These are phyloP conservation scores for Pleurotus pulmonarius DNA, from an alignment of 768 basidiomycete genomes.

Conservation along the genomic window DNA sequence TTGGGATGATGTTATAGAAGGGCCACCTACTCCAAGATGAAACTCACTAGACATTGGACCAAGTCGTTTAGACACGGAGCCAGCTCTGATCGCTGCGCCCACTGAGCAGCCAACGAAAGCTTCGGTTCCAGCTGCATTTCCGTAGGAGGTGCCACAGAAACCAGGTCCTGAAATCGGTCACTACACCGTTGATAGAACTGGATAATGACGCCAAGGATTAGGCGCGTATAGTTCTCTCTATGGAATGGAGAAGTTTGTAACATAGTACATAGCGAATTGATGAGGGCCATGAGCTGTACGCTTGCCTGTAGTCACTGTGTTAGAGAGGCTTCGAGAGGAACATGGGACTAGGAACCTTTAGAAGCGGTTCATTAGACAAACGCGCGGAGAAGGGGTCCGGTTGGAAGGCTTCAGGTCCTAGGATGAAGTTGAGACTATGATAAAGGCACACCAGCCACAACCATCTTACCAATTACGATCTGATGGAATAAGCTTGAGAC, in stretches of 20 bases:
- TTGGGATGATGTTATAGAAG: constrained; percentile 27
- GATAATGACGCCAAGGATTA: constrained; percentile 90
- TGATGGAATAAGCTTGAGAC: constrained; percentile 85
- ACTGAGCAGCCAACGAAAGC: constrained; percentile 63
- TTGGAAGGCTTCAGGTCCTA: constrained; percentile 85
- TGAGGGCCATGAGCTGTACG: constrained; percentile 81
- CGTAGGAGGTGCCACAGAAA: constrained; percentile 33
- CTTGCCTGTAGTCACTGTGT: constrained; percentile 52
- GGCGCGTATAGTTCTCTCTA: constrained; percentile 88
- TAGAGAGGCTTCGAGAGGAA: background rate
- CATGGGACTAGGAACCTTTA: constrained; percentile 51
- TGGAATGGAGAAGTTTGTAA: constrained; percentile 91
- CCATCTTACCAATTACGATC: constrained; percentile 65
- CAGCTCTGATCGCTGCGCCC: constrained; percentile 86
- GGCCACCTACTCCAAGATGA: no score
- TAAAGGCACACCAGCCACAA: constrained; percentile 5
- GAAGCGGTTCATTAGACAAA: constrained; percentile 68
- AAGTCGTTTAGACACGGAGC: constrained; percentile 70
- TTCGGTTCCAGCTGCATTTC: constrained; percentile 38
- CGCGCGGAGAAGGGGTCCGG: constrained; percentile 66
- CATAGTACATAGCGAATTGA: constrained; percentile 92
- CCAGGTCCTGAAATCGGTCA: constrained; percentile 77
- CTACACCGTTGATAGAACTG: constrained; percentile 96
- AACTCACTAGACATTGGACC: constrained; percentile 16
- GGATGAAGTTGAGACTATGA: background rate